Evolutionary conservation across 179 eudicot species (phyloP), one percentile per base, ranked within the genome.

Genomic region (Silene noctiflora): DNA sequence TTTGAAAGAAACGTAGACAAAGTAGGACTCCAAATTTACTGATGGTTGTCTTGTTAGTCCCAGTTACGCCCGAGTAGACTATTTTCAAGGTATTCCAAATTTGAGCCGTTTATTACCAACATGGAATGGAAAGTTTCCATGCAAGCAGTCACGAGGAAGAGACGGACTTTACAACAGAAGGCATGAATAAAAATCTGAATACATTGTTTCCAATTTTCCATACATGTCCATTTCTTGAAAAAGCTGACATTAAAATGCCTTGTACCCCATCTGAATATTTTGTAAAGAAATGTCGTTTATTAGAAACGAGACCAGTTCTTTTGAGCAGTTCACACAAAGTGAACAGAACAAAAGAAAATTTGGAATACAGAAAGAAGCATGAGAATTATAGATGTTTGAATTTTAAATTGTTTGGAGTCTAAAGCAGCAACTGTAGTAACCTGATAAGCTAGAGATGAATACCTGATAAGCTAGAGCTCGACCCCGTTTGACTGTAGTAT

Each of bases 391-490:
- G 13, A 13, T 24, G 7, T n/a, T 48, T 3, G 20, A 7, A 71
- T 60, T 25, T 6, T 14, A 9, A 61, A 39, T 24, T 70, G 25
- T 22, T 58, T 17, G 17, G 8, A 72, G 69, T 73, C 20, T 24
- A 46, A 2, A 46, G 1, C 6, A 39, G 46, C 73, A 66, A 80
- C 77, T 86, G 86, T 69, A 12, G 24, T 44, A 44, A 68, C 31
- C 22, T 17, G n/a, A 16, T n/a, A 42, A 11, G 42, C 25, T 48
- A 71, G 22, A 75, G 55, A 12, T 55, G 60, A 76, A 66, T 88
- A 95, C 99, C 96, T 95, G 95, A 87, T 95, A 95, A 31, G 97
- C 96, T 74, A 88, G 77, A 64, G 96, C 96, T 87, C 94, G 86
- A 77, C 87, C 92, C 80, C 84, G 89, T 80, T 81, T 87, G 33